phyloP scores from a whole-genome alignment of 2,329 filamentous ascomycete genomes.

The Phaeosphaeriaceae sp. region DNA sequence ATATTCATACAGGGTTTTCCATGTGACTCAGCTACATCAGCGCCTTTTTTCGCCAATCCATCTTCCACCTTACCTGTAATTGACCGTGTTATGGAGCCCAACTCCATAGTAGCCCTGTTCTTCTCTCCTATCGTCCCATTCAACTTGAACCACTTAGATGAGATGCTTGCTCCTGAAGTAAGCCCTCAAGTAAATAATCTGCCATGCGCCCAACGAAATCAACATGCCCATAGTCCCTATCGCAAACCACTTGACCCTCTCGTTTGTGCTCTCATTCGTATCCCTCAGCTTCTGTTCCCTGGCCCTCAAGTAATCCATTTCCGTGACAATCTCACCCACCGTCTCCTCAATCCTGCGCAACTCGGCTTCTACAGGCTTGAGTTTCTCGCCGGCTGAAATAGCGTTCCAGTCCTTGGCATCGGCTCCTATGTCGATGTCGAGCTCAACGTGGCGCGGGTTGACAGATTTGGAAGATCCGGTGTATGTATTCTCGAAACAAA shows the following conservation, averaged over 20 bases:
- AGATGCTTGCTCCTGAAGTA: constrained; percentile 76
- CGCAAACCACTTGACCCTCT: constrained; percentile 98
- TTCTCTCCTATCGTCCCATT: too few species aligned
- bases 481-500: constrained; percentile 91
- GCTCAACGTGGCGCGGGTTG: constrained; percentile 75
- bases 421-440: constrained; percentile 94
- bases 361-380: constrained; percentile 96
- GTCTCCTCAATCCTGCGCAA: constrained; percentile 91
- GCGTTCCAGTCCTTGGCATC: constrained; percentile 98
- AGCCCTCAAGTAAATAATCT: constrained; percentile 95
- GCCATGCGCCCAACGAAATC: constrained; percentile 88
- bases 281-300: constrained; percentile 96
- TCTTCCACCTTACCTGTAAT: too few species aligned
- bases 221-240: constrained; percentile 91
- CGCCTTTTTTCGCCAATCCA: too few species aligned
- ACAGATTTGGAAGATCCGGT: constrained; percentile 52
- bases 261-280: constrained; percentile 99
- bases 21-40: too few species aligned
- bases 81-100: too few species aligned
- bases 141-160: constrained; percentile 44
- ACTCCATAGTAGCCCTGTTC: too few species aligned
- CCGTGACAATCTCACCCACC: constrained; percentile 82
- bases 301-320: constrained; percentile 93
- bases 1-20: too few species aligned
- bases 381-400: constrained; percentile 94